Percentiles rank a stretch among this genome's conserved stretches.
Conservation (phyloP, 2,329 filamentous ascomycete genomes). For the Pseudocercospora pini-densiflorae region DNA sequence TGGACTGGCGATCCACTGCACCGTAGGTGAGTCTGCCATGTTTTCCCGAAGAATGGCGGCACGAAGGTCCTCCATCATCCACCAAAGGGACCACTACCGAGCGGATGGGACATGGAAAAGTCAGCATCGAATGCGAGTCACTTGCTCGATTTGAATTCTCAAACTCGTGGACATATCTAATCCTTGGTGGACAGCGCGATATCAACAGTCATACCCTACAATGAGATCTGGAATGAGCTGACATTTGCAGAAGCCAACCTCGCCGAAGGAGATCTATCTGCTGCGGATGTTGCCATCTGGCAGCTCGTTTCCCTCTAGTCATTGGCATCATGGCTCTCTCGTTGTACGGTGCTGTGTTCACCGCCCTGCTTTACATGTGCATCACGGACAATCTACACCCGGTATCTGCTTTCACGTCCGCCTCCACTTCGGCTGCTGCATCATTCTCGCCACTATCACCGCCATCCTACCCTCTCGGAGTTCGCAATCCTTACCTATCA, state of each 20-base stretch:
- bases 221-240: no score
- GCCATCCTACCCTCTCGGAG: constrained; percentile 51
- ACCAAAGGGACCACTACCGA: no score
- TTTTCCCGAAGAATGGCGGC: not conserved
- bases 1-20: not conserved
- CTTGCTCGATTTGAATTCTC: no score
- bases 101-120: no score
- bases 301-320: not conserved
- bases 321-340: not conserved
- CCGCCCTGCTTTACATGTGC: not conserved
- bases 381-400: constrained; percentile 5
- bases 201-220: no score
- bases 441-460: constrained; percentile 39
- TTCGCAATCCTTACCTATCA: constrained; percentile 50
- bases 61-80: no score
- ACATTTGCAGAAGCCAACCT: not conserved
- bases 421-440: not conserved
- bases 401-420: not conserved
- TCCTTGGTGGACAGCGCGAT: no score
- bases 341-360: constrained; percentile 3
- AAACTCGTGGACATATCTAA: no score
- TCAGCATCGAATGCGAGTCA: no score
- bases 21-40: not conserved
- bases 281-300: not conserved
- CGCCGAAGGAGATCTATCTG: not conserved